Evolutionary conservation across 176 grass and related monocot genomes (phyloP), one percentile per base, ranked within the genome.

Genomic region (Bonia amplexicaulis): DNA sequence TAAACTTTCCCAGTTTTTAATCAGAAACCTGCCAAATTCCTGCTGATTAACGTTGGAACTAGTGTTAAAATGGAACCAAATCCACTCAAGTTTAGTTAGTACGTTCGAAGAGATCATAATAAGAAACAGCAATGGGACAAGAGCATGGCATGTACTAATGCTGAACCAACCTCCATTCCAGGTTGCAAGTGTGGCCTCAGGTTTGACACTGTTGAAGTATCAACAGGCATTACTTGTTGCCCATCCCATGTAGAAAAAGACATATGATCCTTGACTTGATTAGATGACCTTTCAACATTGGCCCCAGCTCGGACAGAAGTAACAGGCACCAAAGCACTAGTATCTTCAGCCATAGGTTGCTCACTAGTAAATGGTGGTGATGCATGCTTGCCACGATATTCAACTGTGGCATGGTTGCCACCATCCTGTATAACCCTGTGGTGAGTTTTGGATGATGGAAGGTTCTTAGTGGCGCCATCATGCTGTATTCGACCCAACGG

Each of bases 141-240:
- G 33, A 13, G 6, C 52, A 54, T 84, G 12, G 47, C 61, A 84
- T 66, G 71, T 35, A 55, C 39, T 29, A 79, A 25, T 64, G 20
- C 65, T 78, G 15, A 66, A 90, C 73, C 7, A 73, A 90, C 84
- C 93, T 92, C 76, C 29, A 88, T 35, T 31, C 16, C 66, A 81
- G 76, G 33, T 84, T 54, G 62, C 74, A 89, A 65, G n/a, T 76
- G 76, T 54, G 17, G 66, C 40, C 64, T 88, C 49, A 27, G 57
- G 22, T 84, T 85, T 86, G 82, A 88, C 58, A 90, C 25, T 12
- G 69, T 62, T 71, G 87, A 85, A 70, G 71, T 65, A 80, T 74
- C 86, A 83, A 81, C 76, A 49, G 45, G 66, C 45, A 86, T 49
- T 86, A 67, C 47, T 52, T 79, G 76, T 72, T 81, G 74, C 44